Evolutionary conservation across 495 filamentous ascomycete genomes (phyloP), one percentile per base, ranked within the genome.

Genomic region (Ramalina intermedia): DNA sequence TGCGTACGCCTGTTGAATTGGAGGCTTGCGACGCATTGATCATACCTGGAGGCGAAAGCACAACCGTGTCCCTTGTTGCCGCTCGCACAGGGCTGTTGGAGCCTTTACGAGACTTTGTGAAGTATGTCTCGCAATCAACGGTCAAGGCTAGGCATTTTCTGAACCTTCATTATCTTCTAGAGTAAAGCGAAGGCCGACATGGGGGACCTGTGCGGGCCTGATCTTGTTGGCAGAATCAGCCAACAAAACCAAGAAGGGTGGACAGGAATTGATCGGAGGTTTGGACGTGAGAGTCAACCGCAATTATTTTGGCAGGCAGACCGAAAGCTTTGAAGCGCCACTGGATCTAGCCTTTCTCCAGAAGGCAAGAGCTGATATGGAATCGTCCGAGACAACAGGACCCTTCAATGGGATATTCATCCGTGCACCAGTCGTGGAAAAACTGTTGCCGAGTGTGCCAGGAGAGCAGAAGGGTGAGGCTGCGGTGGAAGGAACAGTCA

Each of bases 261-360:
- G 91, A 0, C 91, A 96, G 59, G 87, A 95, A 43, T 75, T 96
- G 18, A 86, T 98, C 39, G 91, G 91, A 1, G 91, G 91, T 11
- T 72, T 98, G 23, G 83, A 89, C 58, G 89, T 98, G 27, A 74
- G 85, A 41, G 88, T 98, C 43, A 84, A 90, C 58, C 70, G 91
- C n/a, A 98, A 98, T 58, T 84, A 94, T 63, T 98, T 95, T 60
- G 91, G 91, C 18, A 75, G 93, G 43, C 91, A 98, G 66, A 78
- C 82, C 23, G 88, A 98, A 66, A 94, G 86, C 57, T 98, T 98
- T 62, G 80, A 89, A 56, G 79, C 80, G 2, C 75, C 82, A 36
- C 58, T 96, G 21, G 67, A 81, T 27, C 65, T 98, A 39, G 77
- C 79, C 0, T 95, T 95, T 60, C 68, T 96, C 13, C 21, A 20